Base-by-base conservation (phyloP, 176 grass and related monocot species). In the Ampelocalamus luodianensis region DNA sequence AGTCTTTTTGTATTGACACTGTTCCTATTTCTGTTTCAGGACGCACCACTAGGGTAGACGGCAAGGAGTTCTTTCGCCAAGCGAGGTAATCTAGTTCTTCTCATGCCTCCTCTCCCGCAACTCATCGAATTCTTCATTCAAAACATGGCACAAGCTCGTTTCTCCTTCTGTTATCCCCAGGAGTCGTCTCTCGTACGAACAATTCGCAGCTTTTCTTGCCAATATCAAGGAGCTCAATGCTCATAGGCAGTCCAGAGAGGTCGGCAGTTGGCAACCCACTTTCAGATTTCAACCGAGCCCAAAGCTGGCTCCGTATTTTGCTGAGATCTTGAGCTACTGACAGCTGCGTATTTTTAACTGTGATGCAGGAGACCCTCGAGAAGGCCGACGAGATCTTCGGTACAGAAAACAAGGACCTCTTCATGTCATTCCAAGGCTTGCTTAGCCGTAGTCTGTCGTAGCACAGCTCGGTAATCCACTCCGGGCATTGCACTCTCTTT, bases 211-310 rank as follows among this genome's bases (percentile, higher is more conserved):
- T 68, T 99, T 96, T 72, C 88, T 96, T 59, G 88, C 88, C 65
- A 99, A 96, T 20, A 99, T 99, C 62, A 99, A 99, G 88, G 93
- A 96, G 84, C 93, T 99, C 36, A 99, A 99, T 66, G 78, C 96
- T 79, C 91, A 96, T 29, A 80, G 82, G 88, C 96, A 91, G 45
- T 92, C 93, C 62, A 90, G 90, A 79, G 93, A 92, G 83, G 96
- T 96, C 80, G 68, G 91, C 65, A 71, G 22, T 8, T 18, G 40
- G 38, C 54, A 79, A 15, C 76, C 22, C 72, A 37, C 7, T 76
- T 43, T 66, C 34, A 84, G 23, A 64, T 37, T 56, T 71, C 71
- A 75, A 67, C 5, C 17, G 71, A 7, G 8, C 55, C 32, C 3
- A 11, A 34, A 82, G 3, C 68, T 10, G 1, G 51, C 43, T 11